phyloP scores from a whole-genome alignment of 768 basidiomycete species.

The Auricularia sp. region DNA sequence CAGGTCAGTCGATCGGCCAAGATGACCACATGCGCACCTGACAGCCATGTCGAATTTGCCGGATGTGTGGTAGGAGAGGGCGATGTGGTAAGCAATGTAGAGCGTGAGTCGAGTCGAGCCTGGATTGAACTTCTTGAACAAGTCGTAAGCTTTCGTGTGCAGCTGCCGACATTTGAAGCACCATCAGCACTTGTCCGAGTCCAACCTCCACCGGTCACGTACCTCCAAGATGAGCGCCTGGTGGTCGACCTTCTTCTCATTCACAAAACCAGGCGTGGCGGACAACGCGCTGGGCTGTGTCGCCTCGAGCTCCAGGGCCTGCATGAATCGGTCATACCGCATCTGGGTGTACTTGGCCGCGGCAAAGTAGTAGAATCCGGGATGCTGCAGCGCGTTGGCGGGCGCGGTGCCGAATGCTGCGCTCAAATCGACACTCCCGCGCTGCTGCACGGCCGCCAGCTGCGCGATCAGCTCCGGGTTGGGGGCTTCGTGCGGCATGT shows the following conservation, averaged over 20 bases:
- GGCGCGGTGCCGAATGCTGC: conserved; percentile 21
- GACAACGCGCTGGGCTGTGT: conserved; percentile 25
- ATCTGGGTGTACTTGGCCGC: conserved; percentile 79
- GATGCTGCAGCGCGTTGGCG: conserved; percentile 59
- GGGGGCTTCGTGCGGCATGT: conserved; percentile 30
- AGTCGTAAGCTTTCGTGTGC: conserved; percentile 87
- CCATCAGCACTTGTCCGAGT: not conserved
- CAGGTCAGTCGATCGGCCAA: not conserved
- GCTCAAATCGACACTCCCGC: conserved; percentile 22
- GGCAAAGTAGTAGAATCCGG: conserved; percentile 87
- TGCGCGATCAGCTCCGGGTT: conserved; percentile 23
- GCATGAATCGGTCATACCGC: conserved; percentile 56
- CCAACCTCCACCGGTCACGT: not conserved
- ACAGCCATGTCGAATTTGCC: conserved; percentile 83
- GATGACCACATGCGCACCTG: conserved; percentile 37
- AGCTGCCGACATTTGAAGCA: conserved; percentile 37
- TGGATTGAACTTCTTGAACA: conserved; percentile 67
- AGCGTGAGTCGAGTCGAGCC: conserved; percentile 53
- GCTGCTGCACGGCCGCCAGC: conserved; percentile 36
- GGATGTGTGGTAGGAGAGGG: conserved; percentile 70
- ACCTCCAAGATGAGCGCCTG: conserved; percentile 76
- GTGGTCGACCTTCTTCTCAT: conserved; percentile 92
- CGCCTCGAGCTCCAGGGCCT: conserved; percentile 32
- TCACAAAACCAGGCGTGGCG: conserved; percentile 61
- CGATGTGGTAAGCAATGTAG: conserved; percentile 88